A percentile compares a stretch with the other conserved stretches of the same genome.
These are phyloP conservation scores for Vicia faba DNA, from an alignment of 306 rosid species.

Conservation along the genomic window DNA sequence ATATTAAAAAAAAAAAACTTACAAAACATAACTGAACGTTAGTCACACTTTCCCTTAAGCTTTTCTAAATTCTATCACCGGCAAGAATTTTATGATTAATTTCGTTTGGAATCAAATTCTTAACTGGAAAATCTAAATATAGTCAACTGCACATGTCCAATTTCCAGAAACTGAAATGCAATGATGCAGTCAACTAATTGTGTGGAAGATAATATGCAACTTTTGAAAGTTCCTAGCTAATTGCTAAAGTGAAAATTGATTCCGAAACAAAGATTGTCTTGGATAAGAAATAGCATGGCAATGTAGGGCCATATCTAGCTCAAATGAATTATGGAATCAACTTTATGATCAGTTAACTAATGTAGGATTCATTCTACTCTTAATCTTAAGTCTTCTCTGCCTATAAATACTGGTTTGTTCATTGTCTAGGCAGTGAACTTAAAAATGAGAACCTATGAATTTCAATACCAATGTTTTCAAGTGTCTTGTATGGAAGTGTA, in stretches of 20 bases:
- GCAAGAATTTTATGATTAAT: slow-evolving; percentile 1
- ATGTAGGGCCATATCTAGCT: slow-evolving; percentile 19
- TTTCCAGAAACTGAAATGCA: neutral
- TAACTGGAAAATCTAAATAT: neutral
- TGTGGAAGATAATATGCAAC: slow-evolving; percentile 16
- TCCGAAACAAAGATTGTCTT: slow-evolving; percentile 10
- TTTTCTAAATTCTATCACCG: slow-evolving; percentile 17
- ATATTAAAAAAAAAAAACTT: too few relatives aligned
- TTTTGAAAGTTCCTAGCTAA: slow-evolving; percentile 6
- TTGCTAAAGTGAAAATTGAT: slow-evolving; percentile 19
- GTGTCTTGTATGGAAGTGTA: slow-evolving; percentile 34
- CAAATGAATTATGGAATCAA: slow-evolving; percentile 27
- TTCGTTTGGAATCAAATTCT: slow-evolving; percentile 30
- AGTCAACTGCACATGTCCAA: slow-evolving; percentile 15
- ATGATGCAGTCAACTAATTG: slow-evolving; percentile 3
- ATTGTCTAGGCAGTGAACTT: neutral
- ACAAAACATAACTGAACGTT: too few relatives aligned
- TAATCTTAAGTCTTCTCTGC: neutral
- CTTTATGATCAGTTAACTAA: slow-evolving; percentile 9
- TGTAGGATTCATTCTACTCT: neutral
- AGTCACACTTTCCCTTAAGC: neutral
- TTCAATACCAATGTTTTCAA: neutral
- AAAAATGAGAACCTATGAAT: slow-evolving; percentile 3
- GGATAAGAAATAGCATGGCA: slow-evolving; percentile 27
- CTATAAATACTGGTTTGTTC: slow-evolving; percentile 35